Conservation (phyloP, 331 rosid species). For the Cydonia oblonga region DNA sequence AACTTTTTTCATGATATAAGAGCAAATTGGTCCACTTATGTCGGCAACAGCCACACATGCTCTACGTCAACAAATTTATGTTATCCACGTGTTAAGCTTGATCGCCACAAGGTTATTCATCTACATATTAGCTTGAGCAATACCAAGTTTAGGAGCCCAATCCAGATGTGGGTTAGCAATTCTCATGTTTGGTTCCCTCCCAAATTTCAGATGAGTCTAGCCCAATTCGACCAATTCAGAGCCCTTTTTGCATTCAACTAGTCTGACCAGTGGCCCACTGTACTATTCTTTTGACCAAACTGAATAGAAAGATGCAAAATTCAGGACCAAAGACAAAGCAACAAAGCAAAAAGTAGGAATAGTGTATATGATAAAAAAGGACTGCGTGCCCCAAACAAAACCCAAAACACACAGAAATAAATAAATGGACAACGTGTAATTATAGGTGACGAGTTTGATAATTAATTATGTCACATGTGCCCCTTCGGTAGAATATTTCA, state of each 20-base stretch:
- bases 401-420: too few species aligned
- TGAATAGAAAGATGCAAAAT: background rate
- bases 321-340: conserved; percentile 15
- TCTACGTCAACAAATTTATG: too few species aligned
- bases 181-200: background rate
- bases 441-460: too few species aligned
- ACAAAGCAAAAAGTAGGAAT: conserved; percentile 13
- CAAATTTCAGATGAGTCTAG: background rate
- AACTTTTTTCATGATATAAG: too few species aligned
- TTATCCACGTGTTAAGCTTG: too few species aligned
- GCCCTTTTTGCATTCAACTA: background rate
- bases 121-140: background rate
- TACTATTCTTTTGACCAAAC: conserved; percentile 3
- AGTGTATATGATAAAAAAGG: background rate
- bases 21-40: rapidly evolving
- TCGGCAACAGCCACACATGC: rapidly evolving
- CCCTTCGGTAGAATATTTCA: too few species aligned
- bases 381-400: too few species aligned
- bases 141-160: background rate
- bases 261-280: background rate
- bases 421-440: too few species aligned
- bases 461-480: too few species aligned
- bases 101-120: too few species aligned
- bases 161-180: background rate
- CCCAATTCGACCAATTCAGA: background rate